phyloP scores from a whole-genome alignment of 129 eudicot species.

The Flaveria trinervia region DNA sequence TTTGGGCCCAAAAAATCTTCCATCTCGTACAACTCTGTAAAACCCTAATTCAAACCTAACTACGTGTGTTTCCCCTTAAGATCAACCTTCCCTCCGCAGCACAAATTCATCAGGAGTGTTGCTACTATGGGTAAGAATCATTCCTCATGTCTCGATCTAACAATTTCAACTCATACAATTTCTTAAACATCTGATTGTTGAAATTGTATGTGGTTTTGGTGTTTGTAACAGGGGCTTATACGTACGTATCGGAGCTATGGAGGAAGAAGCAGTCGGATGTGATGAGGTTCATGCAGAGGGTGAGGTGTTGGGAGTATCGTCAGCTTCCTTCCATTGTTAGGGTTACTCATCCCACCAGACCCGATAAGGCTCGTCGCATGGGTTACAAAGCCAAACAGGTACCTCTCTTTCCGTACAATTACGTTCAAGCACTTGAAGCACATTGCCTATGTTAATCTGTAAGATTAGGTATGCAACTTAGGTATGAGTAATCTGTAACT shows the following conservation, averaged over 20 bases:
- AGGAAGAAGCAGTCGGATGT: conserved; percentile 83
- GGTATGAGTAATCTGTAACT: neutral
- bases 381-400: conserved; percentile 95
- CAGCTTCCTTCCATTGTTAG: conserved; percentile 88
- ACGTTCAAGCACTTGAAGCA: too few species aligned
- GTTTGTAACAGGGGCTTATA: conserved; percentile 56
- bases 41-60: conserved; percentile 28
- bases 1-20: neutral
- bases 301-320: conserved; percentile 85
- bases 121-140: conserved; percentile 23
- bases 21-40: neutral
- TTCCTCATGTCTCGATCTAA: neutral
- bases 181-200: neutral
- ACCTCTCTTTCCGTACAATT: neutral
- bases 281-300: conserved; percentile 72
- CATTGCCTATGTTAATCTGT: neutral
- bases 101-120: neutral
- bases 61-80: neutral
- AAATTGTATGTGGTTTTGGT: neutral
- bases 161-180: neutral
- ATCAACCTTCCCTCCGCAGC: conserved; percentile 14
- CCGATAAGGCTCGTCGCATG: conserved; percentile 86
- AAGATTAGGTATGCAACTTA: neutral
- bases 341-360: conserved; percentile 82
- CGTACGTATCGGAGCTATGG: conserved; percentile 81